A percentile compares a stretch with the other conserved stretches of the same genome.
These are phyloP conservation scores for Juncus effusus DNA, from an alignment of 176 grass and related monocot species.

Conservation along the genomic window DNA sequence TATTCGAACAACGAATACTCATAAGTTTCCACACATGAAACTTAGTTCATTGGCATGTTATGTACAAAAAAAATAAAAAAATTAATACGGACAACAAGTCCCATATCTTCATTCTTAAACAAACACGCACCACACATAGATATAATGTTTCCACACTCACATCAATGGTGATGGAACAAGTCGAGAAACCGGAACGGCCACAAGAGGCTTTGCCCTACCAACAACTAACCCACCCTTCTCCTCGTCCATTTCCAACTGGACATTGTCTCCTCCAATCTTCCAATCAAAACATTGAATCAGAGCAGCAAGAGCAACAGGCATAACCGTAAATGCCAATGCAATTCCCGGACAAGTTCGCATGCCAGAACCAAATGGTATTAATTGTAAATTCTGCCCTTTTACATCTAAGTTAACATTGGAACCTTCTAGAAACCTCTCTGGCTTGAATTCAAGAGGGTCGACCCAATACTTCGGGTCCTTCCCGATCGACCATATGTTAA, in stretches of 20 bases:
- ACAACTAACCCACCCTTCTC: conserved; percentile 27
- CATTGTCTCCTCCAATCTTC: conserved; percentile 6
- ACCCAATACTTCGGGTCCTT: conserved; percentile 44
- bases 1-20: too few species aligned
- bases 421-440: conserved; percentile 34
- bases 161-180: conserved; percentile 17
- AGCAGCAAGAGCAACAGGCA: conserved; percentile 41
- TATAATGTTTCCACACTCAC: background rate
- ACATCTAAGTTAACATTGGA: conserved; percentile 29
- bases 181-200: conserved; percentile 8
- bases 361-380: conserved; percentile 65
- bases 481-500: conserved; percentile 63
- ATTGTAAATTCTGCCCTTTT: conserved; percentile 64
- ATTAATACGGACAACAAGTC: too few species aligned
- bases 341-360: conserved; percentile 59
- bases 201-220: conserved; percentile 2
- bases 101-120: too few species aligned
- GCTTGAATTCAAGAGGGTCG: conserved; percentile 50
- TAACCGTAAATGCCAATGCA: conserved; percentile 45
- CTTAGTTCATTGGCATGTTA: too few species aligned
- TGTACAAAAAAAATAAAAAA: too few species aligned
- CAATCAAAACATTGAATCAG: conserved; percentile 74
- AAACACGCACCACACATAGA: too few species aligned
- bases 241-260: conserved; percentile 60
- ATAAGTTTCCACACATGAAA: too few species aligned